Percentiles rank a stretch among this genome's conserved stretches.
These are phyloP conservation scores for Paecilomyces niveus DNA, from an alignment of 2,329 filamentous ascomycete species.

Conservation along the genomic window DNA sequence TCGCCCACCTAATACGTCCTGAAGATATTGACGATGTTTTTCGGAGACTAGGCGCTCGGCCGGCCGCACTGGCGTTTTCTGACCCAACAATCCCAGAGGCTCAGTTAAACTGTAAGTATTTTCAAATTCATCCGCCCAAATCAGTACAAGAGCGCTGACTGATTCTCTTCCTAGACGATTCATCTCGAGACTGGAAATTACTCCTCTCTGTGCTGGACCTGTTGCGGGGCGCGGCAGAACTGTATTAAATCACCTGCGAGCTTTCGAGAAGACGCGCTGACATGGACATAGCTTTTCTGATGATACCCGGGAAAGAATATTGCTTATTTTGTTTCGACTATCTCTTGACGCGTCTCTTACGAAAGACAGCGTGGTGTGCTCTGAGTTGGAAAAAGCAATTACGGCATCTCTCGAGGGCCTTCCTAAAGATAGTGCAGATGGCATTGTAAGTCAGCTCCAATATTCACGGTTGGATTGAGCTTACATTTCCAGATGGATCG, in stretches of 20 bases:
- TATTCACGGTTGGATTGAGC: not conserved
- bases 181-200: conserved; percentile 8
- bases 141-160: not conserved
- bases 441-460: conserved; percentile 13
- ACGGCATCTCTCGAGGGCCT: conserved; percentile 21
- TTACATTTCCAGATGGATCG: conserved; percentile 19
- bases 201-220: conserved; percentile 29
- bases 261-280: conserved; percentile 1
- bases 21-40: conserved; percentile 48
- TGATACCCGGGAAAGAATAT: conserved; percentile 22
- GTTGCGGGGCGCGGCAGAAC: conserved; percentile 21
- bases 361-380: conserved; percentile 19
- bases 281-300: conserved; percentile 21
- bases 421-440: conserved; percentile 10
- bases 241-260: conserved; percentile 14
- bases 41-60: conserved; percentile 48
- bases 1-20: conserved; percentile 29
- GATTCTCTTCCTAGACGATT: conserved; percentile 7
- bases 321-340: conserved; percentile 30
- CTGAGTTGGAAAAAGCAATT: conserved; percentile 27
- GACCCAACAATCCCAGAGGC: conserved; percentile 19
- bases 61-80: conserved; percentile 36
- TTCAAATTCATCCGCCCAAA: not conserved
- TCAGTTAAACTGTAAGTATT: not conserved
- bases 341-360: conserved; percentile 28